Percentiles rank a stretch among this genome's conserved stretches.
phyloP scores from a whole-genome alignment of 1,139 yeast species.

The Suhomyces bribrorum region DNA sequence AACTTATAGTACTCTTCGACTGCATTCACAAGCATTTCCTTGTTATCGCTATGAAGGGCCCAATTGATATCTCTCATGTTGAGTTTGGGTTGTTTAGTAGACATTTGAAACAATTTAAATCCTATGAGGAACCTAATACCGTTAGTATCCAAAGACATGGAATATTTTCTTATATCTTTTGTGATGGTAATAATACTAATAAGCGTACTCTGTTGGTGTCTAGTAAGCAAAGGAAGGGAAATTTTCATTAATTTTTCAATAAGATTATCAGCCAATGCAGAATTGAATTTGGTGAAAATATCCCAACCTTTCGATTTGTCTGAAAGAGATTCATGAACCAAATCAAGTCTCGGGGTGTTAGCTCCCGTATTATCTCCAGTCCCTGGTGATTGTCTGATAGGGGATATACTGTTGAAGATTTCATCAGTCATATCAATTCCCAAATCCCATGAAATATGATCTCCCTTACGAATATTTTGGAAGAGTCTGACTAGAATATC shows the following conservation, averaged over 20 bases:
- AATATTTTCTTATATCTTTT: constrained; percentile 50
- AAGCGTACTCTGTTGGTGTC: constrained; percentile 89
- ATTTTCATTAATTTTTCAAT: constrained; percentile 61
- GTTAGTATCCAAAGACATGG: constrained; percentile 62
- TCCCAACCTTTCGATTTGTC: constrained; percentile 17
- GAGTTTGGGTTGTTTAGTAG: constrained; percentile 45
- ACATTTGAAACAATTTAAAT: constrained; percentile 61
- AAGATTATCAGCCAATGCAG: constrained; percentile 49
- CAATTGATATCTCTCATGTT: constrained; percentile 82
- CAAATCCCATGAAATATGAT: constrained; percentile 37
- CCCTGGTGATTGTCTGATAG: constrained; percentile 1
- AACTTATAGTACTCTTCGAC: constrained; percentile 50
- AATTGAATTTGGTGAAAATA: constrained; percentile 42
- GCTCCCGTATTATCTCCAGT: constrained; percentile 7
- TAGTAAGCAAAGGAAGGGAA: constrained; percentile 76
- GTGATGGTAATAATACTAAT: constrained; percentile 68
- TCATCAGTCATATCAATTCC: constrained; percentile 28
- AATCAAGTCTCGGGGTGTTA: constrained; percentile 6
- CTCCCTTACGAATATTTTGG: constrained; percentile 46
- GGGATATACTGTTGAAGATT: constrained; percentile 12
- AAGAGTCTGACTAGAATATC: constrained; percentile 58
- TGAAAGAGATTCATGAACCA: constrained; percentile 3
- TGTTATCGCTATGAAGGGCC: constrained; percentile 84
- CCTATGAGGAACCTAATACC: constrained; percentile 76
- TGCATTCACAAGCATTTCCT: constrained; percentile 60